Conservation (phyloP, 2,329 filamentous ascomycete species). For the Xylariaceae sp. region DNA sequence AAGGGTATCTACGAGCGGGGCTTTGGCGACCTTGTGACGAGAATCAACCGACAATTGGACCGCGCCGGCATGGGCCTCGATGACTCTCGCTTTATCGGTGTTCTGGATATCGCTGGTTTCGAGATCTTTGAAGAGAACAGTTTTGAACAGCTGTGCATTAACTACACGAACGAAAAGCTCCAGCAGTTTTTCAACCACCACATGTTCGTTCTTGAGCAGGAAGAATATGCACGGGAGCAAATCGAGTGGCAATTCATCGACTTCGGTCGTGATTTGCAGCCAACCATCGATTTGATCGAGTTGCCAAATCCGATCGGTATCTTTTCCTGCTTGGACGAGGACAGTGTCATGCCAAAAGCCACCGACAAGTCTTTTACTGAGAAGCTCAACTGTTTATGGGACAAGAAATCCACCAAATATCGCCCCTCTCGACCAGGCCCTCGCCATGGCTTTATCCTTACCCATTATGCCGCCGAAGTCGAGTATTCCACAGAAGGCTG, state of each 20-base stretch:
- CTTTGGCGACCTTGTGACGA: conserved; percentile 86
- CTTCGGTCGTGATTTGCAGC: conserved; percentile 94
- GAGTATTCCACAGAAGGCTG: conserved; percentile 94
- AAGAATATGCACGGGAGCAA: conserved; percentile 94
- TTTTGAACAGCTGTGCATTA: conserved; percentile 98
- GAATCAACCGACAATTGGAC: conserved; percentile 90
- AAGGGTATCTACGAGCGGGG: conserved; percentile 98
- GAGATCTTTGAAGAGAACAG: conserved; percentile 98
- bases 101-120: conserved; percentile 97
- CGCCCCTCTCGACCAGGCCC: conserved; percentile 74
- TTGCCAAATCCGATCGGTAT: conserved; percentile 96
- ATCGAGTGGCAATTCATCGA: conserved; percentile 99
- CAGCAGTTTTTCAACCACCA: conserved; percentile 99
- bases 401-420: conserved; percentile 93
- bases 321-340: conserved; percentile 96
- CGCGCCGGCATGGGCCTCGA: conserved; percentile 79
- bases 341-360: conserved; percentile 98
- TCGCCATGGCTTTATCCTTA: conserved; percentile 85
- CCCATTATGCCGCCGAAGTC: conserved; percentile 95
- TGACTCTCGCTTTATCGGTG: conserved; percentile 93
- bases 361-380: conserved; percentile 97
- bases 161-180: conserved; percentile 98
- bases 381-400: conserved; percentile 95
- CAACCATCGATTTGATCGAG: conserved; percentile 96
- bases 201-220: conserved; percentile 98